Percentiles rank a stretch among this genome's conserved stretches.
Conservation (phyloP, 1,139 yeast genomes). For the Trichomonascaceae sp. region DNA sequence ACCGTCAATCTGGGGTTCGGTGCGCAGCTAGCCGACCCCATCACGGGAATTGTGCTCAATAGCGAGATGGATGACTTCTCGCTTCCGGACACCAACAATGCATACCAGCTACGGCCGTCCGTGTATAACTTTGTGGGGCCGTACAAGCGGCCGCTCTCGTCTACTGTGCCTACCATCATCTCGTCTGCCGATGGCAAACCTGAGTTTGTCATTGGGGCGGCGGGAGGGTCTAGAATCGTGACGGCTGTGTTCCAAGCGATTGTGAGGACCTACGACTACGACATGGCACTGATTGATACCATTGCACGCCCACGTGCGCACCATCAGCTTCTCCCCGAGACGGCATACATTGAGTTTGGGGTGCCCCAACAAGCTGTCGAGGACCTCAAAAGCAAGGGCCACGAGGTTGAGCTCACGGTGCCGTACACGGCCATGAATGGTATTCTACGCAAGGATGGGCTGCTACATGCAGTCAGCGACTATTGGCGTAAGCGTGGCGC, state of each 20-base stretch:
- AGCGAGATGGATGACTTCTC: slow-evolving; percentile 95
- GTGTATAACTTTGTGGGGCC: slow-evolving; percentile 66
- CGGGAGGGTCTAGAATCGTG: slow-evolving; percentile 88
- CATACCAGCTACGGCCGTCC: slow-evolving; percentile 73
- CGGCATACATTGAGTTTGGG: slow-evolving; percentile 45
- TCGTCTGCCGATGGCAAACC: slow-evolving; percentile 37
- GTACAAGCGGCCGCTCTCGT: slow-evolving; percentile 69
- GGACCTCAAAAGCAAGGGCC: slow-evolving; percentile 30
- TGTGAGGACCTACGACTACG: slow-evolving; percentile 46
- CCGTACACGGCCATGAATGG: slow-evolving; percentile 41
- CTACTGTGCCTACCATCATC: slow-evolving; percentile 66
- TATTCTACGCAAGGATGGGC: slow-evolving; percentile 28
- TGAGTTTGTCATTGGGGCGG: slow-evolving; percentile 73
- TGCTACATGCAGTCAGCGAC: slow-evolving; percentile 41
- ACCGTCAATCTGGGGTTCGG: slow-evolving; percentile 85
- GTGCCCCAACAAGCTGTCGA: slow-evolving; percentile 25
- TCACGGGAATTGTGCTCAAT: slow-evolving; percentile 73
- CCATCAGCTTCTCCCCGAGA: slow-evolving; percentile 78
- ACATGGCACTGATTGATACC: slow-evolving; percentile 47
- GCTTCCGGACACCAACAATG: slow-evolving; percentile 52
- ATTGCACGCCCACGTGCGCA: slow-evolving; percentile 74
- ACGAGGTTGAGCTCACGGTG: slow-evolving; percentile 21
- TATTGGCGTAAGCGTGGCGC: slow-evolving; percentile 43
- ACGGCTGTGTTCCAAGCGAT: slow-evolving; percentile 77
- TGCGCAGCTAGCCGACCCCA: slow-evolving; percentile 62